Percentiles rank a stretch among this genome's conserved stretches.
phyloP scores from a whole-genome alignment of 176 grass and related monocot species.

The Hordeum vulgare region DNA sequence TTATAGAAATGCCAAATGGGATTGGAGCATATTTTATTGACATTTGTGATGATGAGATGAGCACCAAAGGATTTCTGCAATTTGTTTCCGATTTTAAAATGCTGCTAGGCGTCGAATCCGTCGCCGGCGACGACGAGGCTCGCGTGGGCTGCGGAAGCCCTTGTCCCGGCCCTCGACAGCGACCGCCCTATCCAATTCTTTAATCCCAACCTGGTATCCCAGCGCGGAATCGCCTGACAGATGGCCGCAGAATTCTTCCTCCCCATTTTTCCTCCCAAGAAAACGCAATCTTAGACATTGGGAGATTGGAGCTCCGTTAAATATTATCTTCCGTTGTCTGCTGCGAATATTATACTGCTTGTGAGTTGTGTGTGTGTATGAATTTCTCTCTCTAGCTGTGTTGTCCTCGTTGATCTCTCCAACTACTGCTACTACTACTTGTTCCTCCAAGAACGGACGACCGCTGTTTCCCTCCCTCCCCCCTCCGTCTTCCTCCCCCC shows the following conservation, averaged over 20 bases:
- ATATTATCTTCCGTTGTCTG: background rate
- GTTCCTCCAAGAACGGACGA: conserved; percentile 25
- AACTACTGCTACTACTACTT: conserved; percentile 27
- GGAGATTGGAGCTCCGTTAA: background rate
- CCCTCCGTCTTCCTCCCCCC: background rate
- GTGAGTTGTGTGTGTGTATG: too few species aligned
- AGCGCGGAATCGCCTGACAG: conserved; percentile 35
- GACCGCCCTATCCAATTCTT: conserved; percentile 7
- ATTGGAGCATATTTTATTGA: background rate
- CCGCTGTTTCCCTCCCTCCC: conserved; percentile 19
- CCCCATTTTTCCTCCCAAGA: background rate
- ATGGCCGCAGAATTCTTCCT: conserved; percentile 23
- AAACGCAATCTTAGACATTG: conserved; percentile 8
- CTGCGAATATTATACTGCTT: background rate
- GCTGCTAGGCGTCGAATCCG: background rate
- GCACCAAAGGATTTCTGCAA: conserved; percentile 7
- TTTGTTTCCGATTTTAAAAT: conserved; percentile 1
- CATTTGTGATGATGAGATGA: conserved; percentile 17
- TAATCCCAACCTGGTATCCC: background rate
- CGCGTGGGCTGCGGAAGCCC: conserved; percentile 11
- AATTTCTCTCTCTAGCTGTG: background rate
- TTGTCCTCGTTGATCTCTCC: conserved; percentile 39
- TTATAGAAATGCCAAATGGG: conserved; percentile 11
- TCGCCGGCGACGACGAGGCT: conserved; percentile 33
- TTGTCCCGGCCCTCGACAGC: conserved; percentile 33